Evolutionary conservation across 257 asterid genomes (phyloP), one percentile per base, ranked within the genome.

Genomic region (Solanum virginianum): DNA sequence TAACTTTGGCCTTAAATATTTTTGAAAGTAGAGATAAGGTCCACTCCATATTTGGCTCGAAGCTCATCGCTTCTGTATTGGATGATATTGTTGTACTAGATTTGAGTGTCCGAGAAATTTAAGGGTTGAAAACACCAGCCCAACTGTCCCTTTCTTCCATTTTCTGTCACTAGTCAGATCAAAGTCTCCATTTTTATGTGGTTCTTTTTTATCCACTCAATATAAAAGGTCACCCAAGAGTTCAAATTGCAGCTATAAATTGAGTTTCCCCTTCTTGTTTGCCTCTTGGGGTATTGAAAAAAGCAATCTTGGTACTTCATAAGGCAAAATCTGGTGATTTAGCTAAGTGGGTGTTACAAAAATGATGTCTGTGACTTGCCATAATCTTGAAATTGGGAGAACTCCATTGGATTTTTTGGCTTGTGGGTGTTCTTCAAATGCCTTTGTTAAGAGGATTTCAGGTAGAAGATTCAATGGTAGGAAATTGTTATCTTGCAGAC

Each of bases 281-380:
- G 51, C 26, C 59, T 43, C 45, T 53, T 26, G 83, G 63, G 85
- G 66, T 85, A 89, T 88, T 81, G 85, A 86, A 72, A 85, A 89
- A 84, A 89, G 83, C 83, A 62, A 68, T 29, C 86, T 86, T 84
- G 63, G 22, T 26, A 24, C 16, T 51, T 18, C 92, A 91, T 62
- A 72, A 22, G 74, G 49, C 66, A 54, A 71, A 59, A 65, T 41
- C 49, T 91, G 79, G 86, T 56, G 55, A 47, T 85, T 84, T 81
- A 65, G 60, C 12, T 81, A 12, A 13, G 51, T 69, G 47, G 26
- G 82, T 77, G 10, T 51, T 77, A 24, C 49, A 49, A 93, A 74
- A 86, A 95, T 95, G 98, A 93, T 89, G 95, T 92, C 98, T 45
- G 89, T 92, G 91, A 86, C 93, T 86, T 92, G 92, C 88, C 93